Percentiles rank a stretch among this genome's conserved stretches.
Evolutionary conservation across 1,284 basidiomycete genomes (phyloP).

Genomic region (Leccinum cinnamomeum): DNA sequence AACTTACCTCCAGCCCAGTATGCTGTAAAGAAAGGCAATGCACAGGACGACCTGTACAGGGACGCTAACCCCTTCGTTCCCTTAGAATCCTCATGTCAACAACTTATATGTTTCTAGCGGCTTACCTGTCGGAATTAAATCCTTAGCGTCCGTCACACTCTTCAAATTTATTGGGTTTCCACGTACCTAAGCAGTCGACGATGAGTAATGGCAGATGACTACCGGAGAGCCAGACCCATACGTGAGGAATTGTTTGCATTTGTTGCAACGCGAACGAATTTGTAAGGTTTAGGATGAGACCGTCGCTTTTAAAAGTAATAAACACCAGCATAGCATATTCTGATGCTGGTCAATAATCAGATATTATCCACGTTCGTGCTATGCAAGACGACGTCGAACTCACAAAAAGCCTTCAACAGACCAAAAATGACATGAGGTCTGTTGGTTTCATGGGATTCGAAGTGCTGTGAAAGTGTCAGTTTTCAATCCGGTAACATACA

Average conservation of each 20-base stretch:
- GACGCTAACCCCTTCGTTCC: constrained; percentile 35
- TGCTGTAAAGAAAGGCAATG: constrained; percentile 46
- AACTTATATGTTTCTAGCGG: background rate
- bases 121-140: constrained; percentile 9
- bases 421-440: constrained; percentile 10
- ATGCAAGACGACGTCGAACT: background rate
- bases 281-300: constrained; percentile 2
- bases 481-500: background rate
- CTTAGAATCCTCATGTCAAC: background rate
- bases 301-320: constrained; percentile 2
- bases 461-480: background rate
- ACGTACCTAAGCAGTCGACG: constrained; percentile 14
- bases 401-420: constrained; percentile 14
- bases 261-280: constrained; percentile 15
- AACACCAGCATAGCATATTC: constrained; percentile 7
- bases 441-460: background rate
- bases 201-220: background rate
- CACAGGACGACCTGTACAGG: constrained; percentile 48
- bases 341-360: background rate
- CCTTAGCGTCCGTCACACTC: constrained; percentile 35
- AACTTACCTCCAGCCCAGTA: constrained; percentile 43
- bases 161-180: constrained; percentile 39
- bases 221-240: background rate
- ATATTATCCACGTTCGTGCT: background rate
- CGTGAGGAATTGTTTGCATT: constrained; percentile 7